Evolutionary conservation across 805 yeast genomes (phyloP).

Genomic region (Pichia phayaonensis): DNA sequence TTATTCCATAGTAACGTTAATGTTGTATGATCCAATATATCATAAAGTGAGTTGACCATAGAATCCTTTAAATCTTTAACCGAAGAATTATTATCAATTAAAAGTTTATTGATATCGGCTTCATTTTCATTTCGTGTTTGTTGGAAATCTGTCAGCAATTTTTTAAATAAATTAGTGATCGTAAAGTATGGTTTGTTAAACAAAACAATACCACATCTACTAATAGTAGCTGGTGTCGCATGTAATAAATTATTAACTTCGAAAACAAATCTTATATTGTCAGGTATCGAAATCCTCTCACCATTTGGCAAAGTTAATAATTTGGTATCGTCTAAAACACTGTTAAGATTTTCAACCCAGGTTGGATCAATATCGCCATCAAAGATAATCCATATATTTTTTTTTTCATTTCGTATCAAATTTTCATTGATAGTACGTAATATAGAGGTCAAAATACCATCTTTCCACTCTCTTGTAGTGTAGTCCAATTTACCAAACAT

Average conservation of each 20-base stretch:
- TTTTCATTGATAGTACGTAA: conserved; percentile 51
- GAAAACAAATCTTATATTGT: conserved; percentile 58
- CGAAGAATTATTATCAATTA: neutral
- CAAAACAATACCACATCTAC: conserved; percentile 88
- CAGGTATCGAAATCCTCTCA: conserved; percentile 66
- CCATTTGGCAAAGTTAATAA: conserved; percentile 82
- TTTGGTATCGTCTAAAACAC: conserved; percentile 85
- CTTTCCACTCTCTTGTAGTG: conserved; percentile 85
- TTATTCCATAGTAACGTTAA: conserved; percentile 18
- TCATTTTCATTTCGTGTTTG: conserved; percentile 12
- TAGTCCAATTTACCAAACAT: conserved; percentile 67
- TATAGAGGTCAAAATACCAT: conserved; percentile 70
- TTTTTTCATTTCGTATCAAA: conserved; percentile 48
- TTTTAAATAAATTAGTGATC: conserved; percentile 8
- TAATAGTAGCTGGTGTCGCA: conserved; percentile 87
- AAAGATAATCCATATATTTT: conserved; percentile 68
- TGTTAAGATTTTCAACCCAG: conserved; percentile 87
- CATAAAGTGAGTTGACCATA: conserved; percentile 3
- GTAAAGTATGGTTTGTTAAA: conserved; percentile 32
- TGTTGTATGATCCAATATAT: conserved; percentile 8
- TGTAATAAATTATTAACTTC: conserved; percentile 60
- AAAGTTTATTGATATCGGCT: neutral
- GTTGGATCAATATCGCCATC: conserved; percentile 93
- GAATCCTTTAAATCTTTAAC: conserved; percentile 1
- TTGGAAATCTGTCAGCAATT: conserved; percentile 12